Percentiles rank a stretch among this genome's conserved stretches.
These are phyloP conservation scores for Brettanomyces naardenensis DNA, from an alignment of 805 yeast species.

Conservation along the genomic window DNA sequence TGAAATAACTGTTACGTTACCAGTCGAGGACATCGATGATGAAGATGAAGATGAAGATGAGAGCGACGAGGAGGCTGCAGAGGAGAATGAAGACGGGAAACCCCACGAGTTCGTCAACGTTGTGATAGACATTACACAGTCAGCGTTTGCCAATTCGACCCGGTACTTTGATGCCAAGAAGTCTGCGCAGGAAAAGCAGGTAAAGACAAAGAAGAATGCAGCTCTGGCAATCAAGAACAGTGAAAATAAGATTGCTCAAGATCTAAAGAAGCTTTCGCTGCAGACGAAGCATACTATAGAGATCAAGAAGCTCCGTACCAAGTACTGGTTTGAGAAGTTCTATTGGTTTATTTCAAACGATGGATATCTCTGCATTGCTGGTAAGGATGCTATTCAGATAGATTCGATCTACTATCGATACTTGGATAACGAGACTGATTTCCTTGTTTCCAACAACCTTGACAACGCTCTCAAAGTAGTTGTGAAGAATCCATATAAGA, in stretches of 20 bases:
- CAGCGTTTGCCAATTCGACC: conserved; percentile 87
- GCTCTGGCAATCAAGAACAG: conserved; percentile 75
- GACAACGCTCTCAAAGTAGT: conserved; percentile 72
- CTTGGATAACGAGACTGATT: conserved; percentile 60
- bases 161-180: conserved; percentile 72
- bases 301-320: conserved; percentile 56
- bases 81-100: conserved; percentile 20
- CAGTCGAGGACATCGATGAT: conserved; percentile 34
- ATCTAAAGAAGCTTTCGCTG: conserved; percentile 54
- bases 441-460: conserved; percentile 64
- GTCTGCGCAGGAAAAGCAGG: conserved; percentile 67
- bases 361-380: conserved; percentile 79
- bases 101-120: conserved; percentile 34
- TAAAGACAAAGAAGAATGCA: conserved; percentile 72
- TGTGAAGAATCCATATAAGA: conserved; percentile 68
- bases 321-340: conserved; percentile 90
- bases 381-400: conserved; percentile 71
- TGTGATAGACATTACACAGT: conserved; percentile 56
- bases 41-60: conserved; percentile 24
- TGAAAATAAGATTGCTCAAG: conserved; percentile 66
- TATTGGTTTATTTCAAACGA: conserved; percentile 92
- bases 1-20: conserved; percentile 51
- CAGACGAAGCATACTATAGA: conserved; percentile 41
- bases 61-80: conserved; percentile 15
- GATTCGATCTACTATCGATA: conserved; percentile 77